Evolutionary conservation across 2,329 filamentous ascomycete genomes (phyloP).

Genomic region (Diaporthe humulicola): DNA sequence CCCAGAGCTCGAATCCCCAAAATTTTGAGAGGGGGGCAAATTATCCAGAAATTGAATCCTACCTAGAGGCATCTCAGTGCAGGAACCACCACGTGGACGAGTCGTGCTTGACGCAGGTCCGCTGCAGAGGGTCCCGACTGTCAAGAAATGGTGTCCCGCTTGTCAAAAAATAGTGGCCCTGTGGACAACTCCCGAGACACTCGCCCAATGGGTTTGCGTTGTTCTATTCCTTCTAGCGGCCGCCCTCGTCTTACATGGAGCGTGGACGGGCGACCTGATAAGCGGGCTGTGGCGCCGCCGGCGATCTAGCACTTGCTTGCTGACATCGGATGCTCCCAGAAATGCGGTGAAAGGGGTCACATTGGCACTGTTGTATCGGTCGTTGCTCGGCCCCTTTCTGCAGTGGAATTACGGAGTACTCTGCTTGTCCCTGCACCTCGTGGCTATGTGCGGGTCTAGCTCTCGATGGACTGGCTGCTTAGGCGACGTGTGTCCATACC

Average conservation of each 20-base stretch:
- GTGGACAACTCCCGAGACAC: not conserved
- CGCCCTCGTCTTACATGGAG: slow-evolving; percentile 11
- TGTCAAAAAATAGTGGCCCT: not conserved
- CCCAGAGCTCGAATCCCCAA: no score
- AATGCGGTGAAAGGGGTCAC: not conserved
- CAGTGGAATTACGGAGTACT: not conserved
- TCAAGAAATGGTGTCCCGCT: not conserved
- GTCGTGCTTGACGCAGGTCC: slow-evolving; percentile 5
- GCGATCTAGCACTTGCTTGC: not conserved
- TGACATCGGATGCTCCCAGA: not conserved
- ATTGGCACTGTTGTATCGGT: not conserved
- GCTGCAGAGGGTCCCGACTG: no score
- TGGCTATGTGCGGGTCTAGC: not conserved
- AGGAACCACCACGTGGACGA: not conserved
- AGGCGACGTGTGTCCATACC: not conserved
- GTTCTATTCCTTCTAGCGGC: not conserved
- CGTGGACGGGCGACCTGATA: not conserved
- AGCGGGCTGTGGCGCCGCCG: slow-evolving; percentile 8
- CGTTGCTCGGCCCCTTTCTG: not conserved
- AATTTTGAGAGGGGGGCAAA: no score
- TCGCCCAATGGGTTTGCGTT: not conserved
- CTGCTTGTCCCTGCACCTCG: not conserved
- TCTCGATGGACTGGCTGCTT: not conserved
- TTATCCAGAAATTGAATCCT: not conserved
- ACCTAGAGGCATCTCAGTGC: not conserved